Percentiles rank a stretch among this genome's conserved stretches.
These are phyloP conservation scores for Penicillium sp. DNA, from an alignment of 2,329 filamentous ascomycete species.

Conservation along the genomic window DNA sequence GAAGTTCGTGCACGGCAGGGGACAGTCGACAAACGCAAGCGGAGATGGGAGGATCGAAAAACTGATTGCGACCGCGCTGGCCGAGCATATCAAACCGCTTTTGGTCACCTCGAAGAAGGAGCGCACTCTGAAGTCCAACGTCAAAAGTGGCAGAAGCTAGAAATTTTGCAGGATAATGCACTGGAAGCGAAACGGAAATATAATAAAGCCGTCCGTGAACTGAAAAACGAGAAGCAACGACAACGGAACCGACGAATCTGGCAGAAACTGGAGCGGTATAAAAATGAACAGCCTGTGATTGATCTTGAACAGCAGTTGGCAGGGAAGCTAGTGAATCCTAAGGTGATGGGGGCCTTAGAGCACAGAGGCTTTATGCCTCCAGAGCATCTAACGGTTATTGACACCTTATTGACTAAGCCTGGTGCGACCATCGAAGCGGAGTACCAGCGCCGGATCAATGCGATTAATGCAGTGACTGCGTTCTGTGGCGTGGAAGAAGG, in stretches of 20 bases:
- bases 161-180: slow-evolving; percentile 13
- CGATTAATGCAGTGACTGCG: slow-evolving; percentile 27
- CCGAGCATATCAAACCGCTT: slow-evolving; percentile 9
- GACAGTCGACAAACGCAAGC: slow-evolving; percentile 17
- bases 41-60: slow-evolving; percentile 17
- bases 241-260: slow-evolving; percentile 19
- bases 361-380: slow-evolving; percentile 20
- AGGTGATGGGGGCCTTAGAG: slow-evolving; percentile 24
- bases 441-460: slow-evolving; percentile 23
- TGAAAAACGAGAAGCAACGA: slow-evolving; percentile 23
- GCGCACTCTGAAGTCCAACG: slow-evolving; percentile 1
- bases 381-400: slow-evolving; percentile 24
- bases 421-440: slow-evolving; percentile 25
- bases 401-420: slow-evolving; percentile 24
- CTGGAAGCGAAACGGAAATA: slow-evolving; percentile 9
- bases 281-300: slow-evolving; percentile 29
- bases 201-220: slow-evolving; percentile 9
- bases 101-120: slow-evolving; percentile 2
- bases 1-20: slow-evolving; percentile 16
- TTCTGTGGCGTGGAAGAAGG: slow-evolving; percentile 30
- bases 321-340: slow-evolving; percentile 24
- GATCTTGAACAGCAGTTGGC: slow-evolving; percentile 24
- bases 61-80: slow-evolving; percentile 14
- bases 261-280: slow-evolving; percentile 28
- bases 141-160: too few species aligned